Evolutionary conservation across 1,284 basidiomycete genomes (phyloP).

Genomic region (Apiotrichum porosum): DNA sequence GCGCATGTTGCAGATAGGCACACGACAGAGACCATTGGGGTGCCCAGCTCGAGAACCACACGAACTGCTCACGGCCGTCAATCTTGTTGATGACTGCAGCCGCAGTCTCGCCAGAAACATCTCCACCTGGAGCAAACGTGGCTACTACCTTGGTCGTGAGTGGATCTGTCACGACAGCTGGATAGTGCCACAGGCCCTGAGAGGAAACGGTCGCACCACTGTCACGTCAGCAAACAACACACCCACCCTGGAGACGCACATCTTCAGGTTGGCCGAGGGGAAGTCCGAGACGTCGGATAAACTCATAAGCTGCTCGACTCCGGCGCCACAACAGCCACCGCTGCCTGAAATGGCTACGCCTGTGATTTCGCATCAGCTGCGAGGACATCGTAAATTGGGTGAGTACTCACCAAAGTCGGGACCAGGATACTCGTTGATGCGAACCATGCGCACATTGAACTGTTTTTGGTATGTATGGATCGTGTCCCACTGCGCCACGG

Average conservation of each 20-base stretch:
- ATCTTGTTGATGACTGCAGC: slow-evolving; percentile 10
- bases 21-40: slow-evolving; percentile 7
- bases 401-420: background rate
- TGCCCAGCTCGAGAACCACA: slow-evolving; percentile 8
- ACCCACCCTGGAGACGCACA: background rate
- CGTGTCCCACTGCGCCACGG: slow-evolving; percentile 3
- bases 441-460: slow-evolving; percentile 7
- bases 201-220: background rate
- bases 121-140: background rate
- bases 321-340: background rate
- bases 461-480: slow-evolving; percentile 2
- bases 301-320: slow-evolving; percentile 1
- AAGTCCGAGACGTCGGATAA: slow-evolving; percentile 3
- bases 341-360: background rate
- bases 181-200: slow-evolving; percentile 7
- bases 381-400: background rate
- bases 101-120: background rate
- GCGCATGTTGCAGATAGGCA: slow-evolving; percentile 6
- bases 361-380: background rate
- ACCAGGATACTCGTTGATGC: slow-evolving; percentile 10
- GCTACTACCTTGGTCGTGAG: slow-evolving; percentile 4
- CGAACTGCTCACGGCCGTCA: slow-evolving; percentile 4
- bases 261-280: slow-evolving; percentile 4
- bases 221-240: background rate
- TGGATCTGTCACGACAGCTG: background rate